Evolutionary conservation across 495 filamentous ascomycete genomes (phyloP).

Genomic region (Podospora conica): DNA sequence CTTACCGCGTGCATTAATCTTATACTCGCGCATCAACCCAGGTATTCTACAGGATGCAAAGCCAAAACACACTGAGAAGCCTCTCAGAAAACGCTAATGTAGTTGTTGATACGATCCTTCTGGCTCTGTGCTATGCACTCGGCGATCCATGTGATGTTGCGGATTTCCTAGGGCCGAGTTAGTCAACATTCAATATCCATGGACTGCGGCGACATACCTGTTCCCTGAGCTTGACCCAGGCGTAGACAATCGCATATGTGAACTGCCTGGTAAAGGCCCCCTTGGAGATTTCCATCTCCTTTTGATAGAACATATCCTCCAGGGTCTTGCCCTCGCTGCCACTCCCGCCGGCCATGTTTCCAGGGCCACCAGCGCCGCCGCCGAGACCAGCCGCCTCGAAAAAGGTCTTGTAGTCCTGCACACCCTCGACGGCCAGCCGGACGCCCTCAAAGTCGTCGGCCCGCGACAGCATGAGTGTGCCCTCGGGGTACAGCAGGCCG

Average conservation of each 20-base stretch:
- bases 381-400: constrained; percentile 88
- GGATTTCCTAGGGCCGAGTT: constrained; percentile 70
- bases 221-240: constrained; percentile 95
- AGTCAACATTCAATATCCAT: not conserved
- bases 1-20: constrained; percentile 12
- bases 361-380: constrained; percentile 63
- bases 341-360: constrained; percentile 76
- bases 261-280: constrained; percentile 93
- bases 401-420: constrained; percentile 85
- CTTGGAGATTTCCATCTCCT: constrained; percentile 98
- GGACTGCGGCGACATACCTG: constrained; percentile 53
- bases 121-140: constrained; percentile 99
- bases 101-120: constrained; percentile 97
- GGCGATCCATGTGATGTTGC: constrained; percentile 98
- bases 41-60: constrained; percentile 28
- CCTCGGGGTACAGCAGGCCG: constrained; percentile 86
- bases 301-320: constrained; percentile 97
- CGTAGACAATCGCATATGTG: constrained; percentile 89
- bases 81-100: constrained; percentile 86
- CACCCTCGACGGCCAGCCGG: constrained; percentile 82
- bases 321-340: constrained; percentile 79
- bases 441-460: constrained; percentile 95
- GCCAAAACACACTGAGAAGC: not conserved
- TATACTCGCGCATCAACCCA: constrained; percentile 12
- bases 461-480: constrained; percentile 87